These are phyloP conservation scores for Boletellus deceptivus DNA, from an alignment of 1,284 basidiomycete species.

Conservation along the genomic window DNA sequence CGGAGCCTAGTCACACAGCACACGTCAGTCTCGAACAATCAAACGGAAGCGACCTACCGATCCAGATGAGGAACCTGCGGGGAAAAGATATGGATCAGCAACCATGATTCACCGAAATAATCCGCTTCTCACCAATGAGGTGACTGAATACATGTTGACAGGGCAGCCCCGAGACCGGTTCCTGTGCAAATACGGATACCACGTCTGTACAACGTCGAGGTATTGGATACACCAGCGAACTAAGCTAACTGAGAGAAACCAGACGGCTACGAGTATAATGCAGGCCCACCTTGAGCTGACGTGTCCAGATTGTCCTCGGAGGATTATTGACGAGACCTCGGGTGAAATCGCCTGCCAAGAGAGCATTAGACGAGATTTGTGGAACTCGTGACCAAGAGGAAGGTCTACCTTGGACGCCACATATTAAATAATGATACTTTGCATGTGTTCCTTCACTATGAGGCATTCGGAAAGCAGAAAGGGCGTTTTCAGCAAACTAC, in stretches of 20 bases:
- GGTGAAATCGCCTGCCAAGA: conserved; percentile 61
- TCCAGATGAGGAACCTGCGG: conserved; percentile 73
- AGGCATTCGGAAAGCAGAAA: conserved; percentile 14
- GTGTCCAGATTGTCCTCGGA: conserved; percentile 67
- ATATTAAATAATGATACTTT: conserved; percentile 74
- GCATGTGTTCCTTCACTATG: conserved; percentile 63
- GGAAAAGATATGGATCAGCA: conserved; percentile 3
- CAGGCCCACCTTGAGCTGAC: conserved; percentile 60
- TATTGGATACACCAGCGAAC: conserved; percentile 80
- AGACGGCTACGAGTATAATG: neutral
- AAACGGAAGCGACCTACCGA: conserved; percentile 44
- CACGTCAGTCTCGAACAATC: conserved; percentile 4
- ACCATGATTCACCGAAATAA: conserved; percentile 3
- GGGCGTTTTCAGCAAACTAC: conserved; percentile 14
- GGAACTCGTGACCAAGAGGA: neutral
- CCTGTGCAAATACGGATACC: conserved; percentile 78
- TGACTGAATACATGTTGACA: conserved; percentile 72
- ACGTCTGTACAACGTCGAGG: conserved; percentile 69
- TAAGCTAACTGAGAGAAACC: conserved; percentile 27
- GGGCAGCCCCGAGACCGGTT: conserved; percentile 72
- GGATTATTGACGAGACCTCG: conserved; percentile 65
- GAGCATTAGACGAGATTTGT: conserved; percentile 2
- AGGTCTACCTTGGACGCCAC: conserved; percentile 64
- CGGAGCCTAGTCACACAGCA: conserved; percentile 56
- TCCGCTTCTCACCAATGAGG: conserved; percentile 54